Conservation (phyloP, 495 filamentous ascomycete species). For the Tetracladium marchalianum region DNA sequence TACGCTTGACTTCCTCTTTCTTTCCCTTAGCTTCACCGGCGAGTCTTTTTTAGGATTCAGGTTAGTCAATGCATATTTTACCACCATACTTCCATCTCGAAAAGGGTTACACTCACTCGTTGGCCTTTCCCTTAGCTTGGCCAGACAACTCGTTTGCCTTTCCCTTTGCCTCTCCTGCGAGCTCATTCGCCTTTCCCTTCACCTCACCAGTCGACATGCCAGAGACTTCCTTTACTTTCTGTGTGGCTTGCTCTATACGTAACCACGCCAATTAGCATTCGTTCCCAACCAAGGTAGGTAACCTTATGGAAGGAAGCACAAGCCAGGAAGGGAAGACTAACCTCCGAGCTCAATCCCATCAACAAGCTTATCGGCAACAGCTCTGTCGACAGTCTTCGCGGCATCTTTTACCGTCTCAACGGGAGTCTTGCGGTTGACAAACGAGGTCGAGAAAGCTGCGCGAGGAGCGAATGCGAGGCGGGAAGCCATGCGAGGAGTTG, state of each 20-base stretch:
- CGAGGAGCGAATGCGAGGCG: slow-evolving; percentile 19
- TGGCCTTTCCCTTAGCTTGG: slow-evolving; percentile 27
- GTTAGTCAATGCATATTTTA: no score
- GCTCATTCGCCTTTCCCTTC: slow-evolving; percentile 22
- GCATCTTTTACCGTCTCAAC: slow-evolving; percentile 40
- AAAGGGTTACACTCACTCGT: slow-evolving; percentile 12
- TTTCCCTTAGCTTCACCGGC: slow-evolving; percentile 27
- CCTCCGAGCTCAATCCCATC: slow-evolving; percentile 43
- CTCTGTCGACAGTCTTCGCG: slow-evolving; percentile 39
- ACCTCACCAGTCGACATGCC: slow-evolving; percentile 18
- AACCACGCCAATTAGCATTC: slow-evolving; percentile 1
- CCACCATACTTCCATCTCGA: no score
- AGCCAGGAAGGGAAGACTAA: slow-evolving; percentile 21
- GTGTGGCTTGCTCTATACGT: slow-evolving; percentile 30
- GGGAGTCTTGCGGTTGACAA: slow-evolving; percentile 25
- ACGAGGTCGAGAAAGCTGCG: slow-evolving; percentile 33
- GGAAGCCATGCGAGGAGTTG: slow-evolving; percentile 23
- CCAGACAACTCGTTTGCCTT: slow-evolving; percentile 26
- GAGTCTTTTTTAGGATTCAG: slow-evolving; percentile 13
- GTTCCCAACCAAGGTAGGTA: no score
- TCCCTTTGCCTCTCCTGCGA: slow-evolving; percentile 27
- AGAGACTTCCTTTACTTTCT: slow-evolving; percentile 33
- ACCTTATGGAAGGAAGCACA: no score
- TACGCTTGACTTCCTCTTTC: slow-evolving; percentile 10
- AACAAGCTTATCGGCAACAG: slow-evolving; percentile 43